A percentile compares a stretch with the other conserved stretches of the same genome.
Evolutionary conservation across 225 moss, liverwort and hornwort species (phyloP).

Genomic region (Antitrichia curtipendula): DNA sequence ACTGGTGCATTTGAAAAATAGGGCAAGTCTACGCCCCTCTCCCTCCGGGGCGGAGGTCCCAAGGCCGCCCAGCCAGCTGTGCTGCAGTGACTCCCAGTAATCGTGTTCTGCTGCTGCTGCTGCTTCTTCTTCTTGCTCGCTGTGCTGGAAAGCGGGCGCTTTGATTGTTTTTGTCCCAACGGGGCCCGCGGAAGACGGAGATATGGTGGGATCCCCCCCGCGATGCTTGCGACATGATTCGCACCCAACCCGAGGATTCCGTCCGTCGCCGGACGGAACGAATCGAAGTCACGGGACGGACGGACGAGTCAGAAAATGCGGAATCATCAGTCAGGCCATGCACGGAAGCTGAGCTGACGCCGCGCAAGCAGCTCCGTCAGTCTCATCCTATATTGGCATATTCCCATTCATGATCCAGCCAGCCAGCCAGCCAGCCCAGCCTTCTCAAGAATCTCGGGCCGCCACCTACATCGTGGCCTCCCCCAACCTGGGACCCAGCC

Average conservation of each 20-base stretch:
- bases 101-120: background rate
- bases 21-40: too few species aligned
- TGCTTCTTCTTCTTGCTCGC: too few species aligned
- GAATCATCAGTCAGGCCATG: background rate
- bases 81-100: background rate
- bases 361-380: background rate
- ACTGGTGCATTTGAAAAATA: too few species aligned
- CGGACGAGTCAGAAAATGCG: background rate
- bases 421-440: background rate
- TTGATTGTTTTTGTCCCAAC: background rate
- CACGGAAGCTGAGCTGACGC: background rate
- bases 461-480: background rate
- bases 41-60: background rate
- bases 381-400: background rate
- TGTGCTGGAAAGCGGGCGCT: background rate
- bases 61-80: background rate
- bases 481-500: background rate
- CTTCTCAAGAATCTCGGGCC: background rate
- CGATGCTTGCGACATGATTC: constrained; percentile 16
- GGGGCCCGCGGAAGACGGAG: background rate
- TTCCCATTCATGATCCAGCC: background rate
- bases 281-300: background rate
- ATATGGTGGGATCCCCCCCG: background rate
- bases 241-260: background rate
- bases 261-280: background rate